Base-by-base conservation (phyloP, 495 filamentous ascomycete species). In the Sabuloglossum arenarium region DNA sequence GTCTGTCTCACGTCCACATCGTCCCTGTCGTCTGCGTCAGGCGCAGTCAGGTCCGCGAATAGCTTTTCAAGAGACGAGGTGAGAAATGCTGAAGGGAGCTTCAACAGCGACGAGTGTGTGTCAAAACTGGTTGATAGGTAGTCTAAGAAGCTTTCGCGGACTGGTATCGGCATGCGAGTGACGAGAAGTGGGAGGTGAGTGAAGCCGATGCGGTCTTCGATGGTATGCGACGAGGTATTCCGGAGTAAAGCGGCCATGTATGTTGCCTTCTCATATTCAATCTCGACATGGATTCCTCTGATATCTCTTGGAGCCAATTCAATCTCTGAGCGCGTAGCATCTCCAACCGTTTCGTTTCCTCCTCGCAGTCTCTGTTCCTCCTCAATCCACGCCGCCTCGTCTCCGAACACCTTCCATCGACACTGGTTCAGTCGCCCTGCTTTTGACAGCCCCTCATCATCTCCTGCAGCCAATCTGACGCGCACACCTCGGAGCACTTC, bases 61-160 rank as follows among this genome's bases (percentile, higher is more conserved):
- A 53, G 56, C 32, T 28, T 31, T 30, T 68, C 65, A 24, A 66
- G 57, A 14, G 55, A 54, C n/a, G 59, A 58, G 14, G 58, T 61
- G 24, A 68, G 61, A 43, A 65, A 66, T 4, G 53, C 31, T 27
- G 62, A 55, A 11, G 59, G 53, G 9, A 66, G 63, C 29, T 53
- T 51, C 50, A 68, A 27, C 9, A 60, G 63, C 30, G 61, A 54
- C 27, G 62, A 46, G 32, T 57, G 59, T 16, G 63, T 60, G 56
- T 68, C 65, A 55, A 68, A 68, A 43, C 59, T 59, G 6, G 60
- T 63, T 5, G 51, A 21, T 39, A 68, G 59, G 54, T 67, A 66
- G 27, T 67, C 61, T 42, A 68, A 50, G 51, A 68, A 59, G 29
- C 60, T 57, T n/a, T 66, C 62, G 8, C 65, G 61, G 14, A 68